Percentiles rank a stretch among this genome's conserved stretches.
Conservation (phyloP, 441 rosid genomes). For the Arabidopsis hybrid region DNA sequence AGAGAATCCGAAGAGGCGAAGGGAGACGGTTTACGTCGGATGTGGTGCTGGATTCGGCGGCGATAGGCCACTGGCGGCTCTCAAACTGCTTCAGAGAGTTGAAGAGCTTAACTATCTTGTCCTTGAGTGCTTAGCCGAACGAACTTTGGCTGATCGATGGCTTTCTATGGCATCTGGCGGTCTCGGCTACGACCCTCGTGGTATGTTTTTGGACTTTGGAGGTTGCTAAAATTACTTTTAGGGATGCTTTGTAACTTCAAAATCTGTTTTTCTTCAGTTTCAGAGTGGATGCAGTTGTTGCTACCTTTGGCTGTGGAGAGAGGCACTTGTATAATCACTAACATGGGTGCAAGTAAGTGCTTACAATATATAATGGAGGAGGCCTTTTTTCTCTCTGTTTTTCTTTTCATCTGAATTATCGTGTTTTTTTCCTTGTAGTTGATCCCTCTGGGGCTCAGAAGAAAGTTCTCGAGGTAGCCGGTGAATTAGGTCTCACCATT, state of each 20-base stretch:
- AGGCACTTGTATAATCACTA: constrained; percentile 80
- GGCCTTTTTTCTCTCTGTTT: neutral
- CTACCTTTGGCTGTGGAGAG: constrained; percentile 78
- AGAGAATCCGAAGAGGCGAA: constrained; percentile 59
- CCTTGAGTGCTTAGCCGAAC: constrained; percentile 96
- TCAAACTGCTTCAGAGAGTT: constrained; percentile 79
- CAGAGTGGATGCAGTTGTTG: constrained; percentile 84
- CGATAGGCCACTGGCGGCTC: constrained; percentile 81
- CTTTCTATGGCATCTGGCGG: constrained; percentile 67
- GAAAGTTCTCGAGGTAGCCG: constrained; percentile 68
- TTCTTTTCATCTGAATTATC: constrained; percentile 5
- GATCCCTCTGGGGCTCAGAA: constrained; percentile 74
- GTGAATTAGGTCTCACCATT: constrained; percentile 56
- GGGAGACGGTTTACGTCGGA: constrained; percentile 73
- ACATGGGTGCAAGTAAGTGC: constrained; percentile 93
- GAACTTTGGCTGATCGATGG: constrained; percentile 88
- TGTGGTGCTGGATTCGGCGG: constrained; percentile 98
- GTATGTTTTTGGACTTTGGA: constrained; percentile 49
- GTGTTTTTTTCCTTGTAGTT: constrained; percentile 40
- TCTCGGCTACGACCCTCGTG: constrained; percentile 75
- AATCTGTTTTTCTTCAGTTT: constrained; percentile 50
- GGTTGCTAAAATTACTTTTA: neutral
- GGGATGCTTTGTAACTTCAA: neutral
- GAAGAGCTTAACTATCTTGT: constrained; percentile 73
- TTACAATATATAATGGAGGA: neutral